A percentile compares a stretch with the other conserved stretches of the same genome.
phyloP scores from a whole-genome alignment of 371 early-diverging fungal species.

The Mortierella sp. region DNA sequence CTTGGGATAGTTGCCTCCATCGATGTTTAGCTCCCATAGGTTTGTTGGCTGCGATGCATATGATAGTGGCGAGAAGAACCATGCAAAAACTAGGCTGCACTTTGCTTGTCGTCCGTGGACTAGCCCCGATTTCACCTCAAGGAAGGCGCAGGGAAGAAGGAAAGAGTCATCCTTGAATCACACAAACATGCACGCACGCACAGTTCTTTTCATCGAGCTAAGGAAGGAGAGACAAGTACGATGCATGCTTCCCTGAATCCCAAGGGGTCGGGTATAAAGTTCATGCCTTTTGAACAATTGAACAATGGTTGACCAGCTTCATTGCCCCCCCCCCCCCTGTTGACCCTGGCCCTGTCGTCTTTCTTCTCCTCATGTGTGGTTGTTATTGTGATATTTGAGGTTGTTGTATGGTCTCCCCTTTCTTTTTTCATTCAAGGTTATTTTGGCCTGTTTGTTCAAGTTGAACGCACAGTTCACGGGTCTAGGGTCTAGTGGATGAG shows the following conservation, averaged over 20 bases:
- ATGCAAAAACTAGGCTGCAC: neutral
- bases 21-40: too few species aligned
- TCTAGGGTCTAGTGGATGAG: neutral
- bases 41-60: too few species aligned
- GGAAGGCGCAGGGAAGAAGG: neutral
- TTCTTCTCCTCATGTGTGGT: neutral
- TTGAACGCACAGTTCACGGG: conserved; percentile 5
- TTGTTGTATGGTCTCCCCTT: neutral
- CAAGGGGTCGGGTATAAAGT: neutral
- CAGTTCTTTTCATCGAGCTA: neutral
- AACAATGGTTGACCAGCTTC: neutral
- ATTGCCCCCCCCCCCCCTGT: neutral
- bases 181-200: neutral
- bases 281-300: neutral
- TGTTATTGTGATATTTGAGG: neutral
- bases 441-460: neutral
- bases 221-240: neutral
- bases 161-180: conserved; percentile 7
- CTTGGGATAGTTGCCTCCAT: too few species aligned
- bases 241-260: neutral
- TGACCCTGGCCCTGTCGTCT: neutral
- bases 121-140: neutral
- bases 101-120: neutral
- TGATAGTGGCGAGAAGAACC: neutral
- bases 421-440: neutral